Evolutionary conservation across 768 basidiomycete species (phyloP).

Genomic region (Suillus weaverae): DNA sequence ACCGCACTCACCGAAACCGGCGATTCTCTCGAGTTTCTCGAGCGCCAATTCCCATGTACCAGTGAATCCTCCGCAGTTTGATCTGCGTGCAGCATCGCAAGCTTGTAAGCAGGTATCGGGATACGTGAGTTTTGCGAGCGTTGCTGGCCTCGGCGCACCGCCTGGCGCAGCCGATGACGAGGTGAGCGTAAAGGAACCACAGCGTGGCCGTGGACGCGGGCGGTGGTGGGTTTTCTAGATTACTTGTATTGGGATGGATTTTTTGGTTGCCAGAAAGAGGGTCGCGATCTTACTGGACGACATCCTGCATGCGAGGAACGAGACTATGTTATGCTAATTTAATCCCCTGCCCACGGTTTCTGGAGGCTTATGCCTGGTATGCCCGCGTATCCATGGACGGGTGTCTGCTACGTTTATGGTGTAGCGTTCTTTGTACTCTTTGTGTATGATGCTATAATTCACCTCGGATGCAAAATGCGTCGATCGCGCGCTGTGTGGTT

Average conservation of each 20-base stretch:
- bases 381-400: conserved; percentile 1
- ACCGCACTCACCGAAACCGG: conserved; percentile 12
- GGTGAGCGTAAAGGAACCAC: conserved; percentile 20
- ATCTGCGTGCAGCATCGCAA: conserved; percentile 61
- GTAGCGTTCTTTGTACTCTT: background rate
- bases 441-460: conserved; percentile 5
- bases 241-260: background rate
- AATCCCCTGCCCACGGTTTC: background rate
- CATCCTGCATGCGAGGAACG: conserved; percentile 1
- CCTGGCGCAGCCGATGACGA: conserved; percentile 43
- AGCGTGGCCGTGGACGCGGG: conserved; percentile 28
- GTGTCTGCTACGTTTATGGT: conserved; percentile 3
- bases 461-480: background rate
- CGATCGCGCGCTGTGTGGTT: background rate
- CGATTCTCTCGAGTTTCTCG: conserved; percentile 13
- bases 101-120: conserved; percentile 57
- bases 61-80: conserved; percentile 48
- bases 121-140: conserved; percentile 66
- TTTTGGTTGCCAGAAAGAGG: background rate
- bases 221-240: conserved; percentile 33
- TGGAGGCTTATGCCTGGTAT: conserved; percentile 8
- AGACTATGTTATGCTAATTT: conserved; percentile 8
- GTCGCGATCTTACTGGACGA: background rate
- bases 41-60: conserved; percentile 23
- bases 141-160: conserved; percentile 67